Percentiles rank a stretch among this genome's conserved stretches.
Evolutionary conservation across 1,284 basidiomycete genomes (phyloP).

Genomic region (Paramarasmius palmivorus): DNA sequence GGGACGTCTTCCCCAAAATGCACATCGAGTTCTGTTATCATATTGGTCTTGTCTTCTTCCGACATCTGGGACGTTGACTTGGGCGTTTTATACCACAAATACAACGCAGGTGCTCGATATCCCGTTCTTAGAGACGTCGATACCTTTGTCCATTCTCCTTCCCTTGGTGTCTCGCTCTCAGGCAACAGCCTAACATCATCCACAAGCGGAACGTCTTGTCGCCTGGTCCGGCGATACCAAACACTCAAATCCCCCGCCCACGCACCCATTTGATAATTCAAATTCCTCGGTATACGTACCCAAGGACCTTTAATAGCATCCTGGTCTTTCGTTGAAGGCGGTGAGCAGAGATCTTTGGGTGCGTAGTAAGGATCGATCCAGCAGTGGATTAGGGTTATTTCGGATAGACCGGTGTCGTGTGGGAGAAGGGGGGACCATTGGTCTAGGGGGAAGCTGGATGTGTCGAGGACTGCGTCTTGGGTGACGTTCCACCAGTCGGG

Average conservation of each 20-base stretch:
- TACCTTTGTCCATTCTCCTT: conserved; percentile 63
- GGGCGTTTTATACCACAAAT: conserved; percentile 75
- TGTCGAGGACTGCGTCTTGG: conserved; percentile 42
- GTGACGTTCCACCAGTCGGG: conserved; percentile 78
- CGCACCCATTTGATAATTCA: conserved; percentile 94
- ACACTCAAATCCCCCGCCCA: conserved; percentile 75
- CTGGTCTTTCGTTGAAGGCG: conserved; percentile 66
- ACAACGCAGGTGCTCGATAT: conserved; percentile 49
- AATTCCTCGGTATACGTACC: no score
- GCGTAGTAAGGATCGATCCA: conserved; percentile 60
- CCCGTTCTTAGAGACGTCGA: conserved; percentile 57
- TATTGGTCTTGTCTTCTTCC: conserved; percentile 52
- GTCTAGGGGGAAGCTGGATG: conserved; percentile 75
- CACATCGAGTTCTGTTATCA: conserved; percentile 89
- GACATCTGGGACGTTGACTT: conserved; percentile 62
- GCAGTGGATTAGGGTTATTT: conserved; percentile 76
- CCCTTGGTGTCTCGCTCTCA: conserved; percentile 46
- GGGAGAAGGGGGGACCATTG: conserved; percentile 80
- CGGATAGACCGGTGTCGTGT: conserved; percentile 83
- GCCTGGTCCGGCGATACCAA: conserved; percentile 83
- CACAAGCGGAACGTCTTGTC: conserved; percentile 73
- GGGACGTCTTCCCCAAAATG: conserved; percentile 78
- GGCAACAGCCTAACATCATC: conserved; percentile 62
- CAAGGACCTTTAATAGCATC: conserved; percentile 80
- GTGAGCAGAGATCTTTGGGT: conserved; percentile 59